Percentiles rank a stretch among this genome's conserved stretches.
These are phyloP conservation scores for Fusarium sp. DNA, from an alignment of 2,329 filamentous ascomycete species.

Conservation along the genomic window DNA sequence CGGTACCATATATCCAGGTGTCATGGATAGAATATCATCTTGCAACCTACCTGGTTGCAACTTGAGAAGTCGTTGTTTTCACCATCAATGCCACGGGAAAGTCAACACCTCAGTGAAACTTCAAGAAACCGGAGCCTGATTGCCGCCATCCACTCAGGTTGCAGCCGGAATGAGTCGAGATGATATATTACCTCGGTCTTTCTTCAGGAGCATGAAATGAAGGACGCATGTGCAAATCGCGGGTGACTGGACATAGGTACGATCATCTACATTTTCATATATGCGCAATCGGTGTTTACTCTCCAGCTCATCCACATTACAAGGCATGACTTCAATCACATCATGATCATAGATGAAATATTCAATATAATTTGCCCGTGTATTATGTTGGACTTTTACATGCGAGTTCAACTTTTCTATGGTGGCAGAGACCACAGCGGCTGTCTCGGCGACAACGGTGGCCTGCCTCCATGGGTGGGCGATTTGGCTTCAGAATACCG, in stretches of 20 bases:
- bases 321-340: neutral
- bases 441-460: neutral
- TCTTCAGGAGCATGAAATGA: neutral
- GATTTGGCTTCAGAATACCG: too few relatives aligned
- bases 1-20: too few relatives aligned
- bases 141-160: conserved; percentile 71
- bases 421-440: neutral
- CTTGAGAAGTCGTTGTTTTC: neutral
- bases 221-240: neutral
- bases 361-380: neutral
- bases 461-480: too few relatives aligned
- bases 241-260: neutral
- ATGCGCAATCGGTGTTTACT: neutral
- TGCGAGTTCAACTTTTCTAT: neutral
- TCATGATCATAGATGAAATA: neutral
- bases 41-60: too few relatives aligned
- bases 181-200: neutral
- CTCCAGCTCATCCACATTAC: neutral
- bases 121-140: neutral
- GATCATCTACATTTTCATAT: too few relatives aligned
- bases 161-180: conserved; percentile 29
- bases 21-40: neutral
- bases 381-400: neutral
- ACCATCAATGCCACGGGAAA: neutral
- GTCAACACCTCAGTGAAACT: neutral